Percentiles rank a stretch among this genome's conserved stretches.
phyloP scores from a whole-genome alignment of 2,329 filamentous ascomycete genomes.

The Cucurbitaria berberidis region DNA sequence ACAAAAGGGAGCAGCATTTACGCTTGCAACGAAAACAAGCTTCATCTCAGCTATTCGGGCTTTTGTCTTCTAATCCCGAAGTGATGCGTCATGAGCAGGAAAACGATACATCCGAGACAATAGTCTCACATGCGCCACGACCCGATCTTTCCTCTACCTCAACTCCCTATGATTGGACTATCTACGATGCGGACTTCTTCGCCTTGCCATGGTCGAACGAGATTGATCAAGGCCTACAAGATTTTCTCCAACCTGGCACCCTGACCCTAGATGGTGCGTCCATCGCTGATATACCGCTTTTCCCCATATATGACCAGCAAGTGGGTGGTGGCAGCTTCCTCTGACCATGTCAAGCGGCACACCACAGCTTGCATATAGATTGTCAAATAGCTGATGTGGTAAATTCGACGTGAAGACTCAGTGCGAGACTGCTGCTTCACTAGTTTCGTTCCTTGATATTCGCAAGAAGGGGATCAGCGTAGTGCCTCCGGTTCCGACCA shows the following conservation, averaged over 20 bases:
- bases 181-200: conserved; percentile 42
- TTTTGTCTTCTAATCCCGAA: conserved; percentile 21
- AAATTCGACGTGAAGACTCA: not conserved
- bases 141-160: conserved; percentile 10
- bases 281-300: conserved; percentile 40
- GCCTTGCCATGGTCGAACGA: conserved; percentile 39
- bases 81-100: not conserved
- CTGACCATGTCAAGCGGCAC: not conserved
- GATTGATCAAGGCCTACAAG: conserved; percentile 39
- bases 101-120: conserved; percentile 1
- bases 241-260: conserved; percentile 40
- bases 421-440: conserved; percentile 42
- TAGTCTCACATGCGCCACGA: conserved; percentile 4
- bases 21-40: conserved; percentile 35
- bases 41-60: conserved; percentile 38
- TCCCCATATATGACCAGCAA: conserved; percentile 40
- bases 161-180: conserved; percentile 35
- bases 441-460: conserved; percentile 59
- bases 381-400: not conserved
- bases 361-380: not conserved
- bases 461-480: conserved; percentile 61
- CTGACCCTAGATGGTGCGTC: conserved; percentile 37
- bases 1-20: conserved; percentile 29
- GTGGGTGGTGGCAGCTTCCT: conserved; percentile 17
- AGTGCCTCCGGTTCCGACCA: conserved; percentile 60